Evolutionary conservation across 192 early-diverging fungal species (phyloP).

Genomic region (Chytriomyces hyalinus): DNA sequence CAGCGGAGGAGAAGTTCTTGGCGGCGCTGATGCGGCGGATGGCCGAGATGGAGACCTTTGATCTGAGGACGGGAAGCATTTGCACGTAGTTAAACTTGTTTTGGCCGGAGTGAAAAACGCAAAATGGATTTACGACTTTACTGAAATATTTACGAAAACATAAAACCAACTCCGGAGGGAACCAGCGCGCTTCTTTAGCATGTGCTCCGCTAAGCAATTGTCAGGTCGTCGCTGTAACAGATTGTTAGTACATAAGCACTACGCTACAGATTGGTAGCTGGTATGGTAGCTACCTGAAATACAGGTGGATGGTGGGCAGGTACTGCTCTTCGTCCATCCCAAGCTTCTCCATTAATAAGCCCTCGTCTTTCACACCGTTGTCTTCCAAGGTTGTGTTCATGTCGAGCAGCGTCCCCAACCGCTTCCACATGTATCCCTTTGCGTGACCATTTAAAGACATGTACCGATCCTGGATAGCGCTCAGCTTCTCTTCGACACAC

Average conservation of each 20-base stretch:
- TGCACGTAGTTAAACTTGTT: neutral
- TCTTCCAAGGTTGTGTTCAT: constrained; percentile 61
- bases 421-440: constrained; percentile 70
- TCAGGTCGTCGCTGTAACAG: constrained; percentile 15
- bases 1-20: constrained; percentile 19
- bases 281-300: constrained; percentile 49
- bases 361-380: constrained; percentile 61
- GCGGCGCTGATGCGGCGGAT: constrained; percentile 5
- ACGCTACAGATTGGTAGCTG: neutral
- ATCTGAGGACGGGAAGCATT: neutral
- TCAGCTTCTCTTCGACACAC: constrained; percentile 57
- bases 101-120: neutral
- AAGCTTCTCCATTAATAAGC: constrained; percentile 46
- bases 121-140: neutral
- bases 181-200: too few species aligned
- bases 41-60: neutral
- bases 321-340: constrained; percentile 62
- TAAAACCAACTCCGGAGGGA: too few species aligned
- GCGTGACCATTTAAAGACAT: constrained; percentile 57
- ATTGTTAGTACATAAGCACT: neutral
- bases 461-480: constrained; percentile 64
- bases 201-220: neutral
- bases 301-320: constrained; percentile 62
- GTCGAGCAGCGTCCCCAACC: constrained; percentile 58
- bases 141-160: too few species aligned